These are phyloP conservation scores for Tricholomella constricta DNA, from an alignment of 768 basidiomycete species.

Conservation along the genomic window DNA sequence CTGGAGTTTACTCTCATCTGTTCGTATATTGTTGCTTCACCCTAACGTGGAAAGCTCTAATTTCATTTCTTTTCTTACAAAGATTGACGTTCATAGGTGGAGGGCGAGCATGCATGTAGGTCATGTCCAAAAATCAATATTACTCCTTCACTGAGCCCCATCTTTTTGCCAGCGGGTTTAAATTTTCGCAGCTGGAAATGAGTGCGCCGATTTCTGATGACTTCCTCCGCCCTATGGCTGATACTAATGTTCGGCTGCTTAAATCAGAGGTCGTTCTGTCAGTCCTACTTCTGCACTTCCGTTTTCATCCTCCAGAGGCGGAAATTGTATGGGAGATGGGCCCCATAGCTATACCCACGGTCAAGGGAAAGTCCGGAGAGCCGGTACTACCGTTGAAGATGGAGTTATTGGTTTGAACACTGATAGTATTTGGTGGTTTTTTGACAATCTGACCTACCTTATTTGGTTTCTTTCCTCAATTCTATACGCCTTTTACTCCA, in stretches of 20 bases:
- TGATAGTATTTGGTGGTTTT: not conserved
- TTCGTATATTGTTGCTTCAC: conserved; percentile 22
- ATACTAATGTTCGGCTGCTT: not conserved
- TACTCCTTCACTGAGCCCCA: not conserved
- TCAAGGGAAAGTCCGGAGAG: conserved; percentile 12
- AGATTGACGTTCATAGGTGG: conserved; percentile 40
- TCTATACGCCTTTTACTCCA: too few relatives aligned
- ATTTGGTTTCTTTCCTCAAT: too few relatives aligned
- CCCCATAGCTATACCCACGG: conserved; percentile 12
- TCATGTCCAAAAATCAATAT: not conserved
- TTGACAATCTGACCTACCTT: too few relatives aligned
- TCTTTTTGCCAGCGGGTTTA: conserved; percentile 31
- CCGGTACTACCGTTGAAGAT: conserved; percentile 14
- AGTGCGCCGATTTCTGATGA: conserved; percentile 25
- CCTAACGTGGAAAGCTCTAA: not conserved
- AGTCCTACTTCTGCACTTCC: conserved; percentile 18
- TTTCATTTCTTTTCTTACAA: not conserved
- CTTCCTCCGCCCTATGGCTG: not conserved
- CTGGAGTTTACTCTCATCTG: conserved; percentile 48
- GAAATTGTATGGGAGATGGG: conserved; percentile 22
- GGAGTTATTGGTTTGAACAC: not conserved
- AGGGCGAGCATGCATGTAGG: conserved; percentile 37
- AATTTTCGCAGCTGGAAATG: conserved; percentile 42
- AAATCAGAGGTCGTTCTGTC: conserved; percentile 19
- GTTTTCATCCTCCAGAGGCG: conserved; percentile 13